Base-by-base conservation (phyloP, 495 filamentous ascomycete species). In the Durotheca rogersii region DNA sequence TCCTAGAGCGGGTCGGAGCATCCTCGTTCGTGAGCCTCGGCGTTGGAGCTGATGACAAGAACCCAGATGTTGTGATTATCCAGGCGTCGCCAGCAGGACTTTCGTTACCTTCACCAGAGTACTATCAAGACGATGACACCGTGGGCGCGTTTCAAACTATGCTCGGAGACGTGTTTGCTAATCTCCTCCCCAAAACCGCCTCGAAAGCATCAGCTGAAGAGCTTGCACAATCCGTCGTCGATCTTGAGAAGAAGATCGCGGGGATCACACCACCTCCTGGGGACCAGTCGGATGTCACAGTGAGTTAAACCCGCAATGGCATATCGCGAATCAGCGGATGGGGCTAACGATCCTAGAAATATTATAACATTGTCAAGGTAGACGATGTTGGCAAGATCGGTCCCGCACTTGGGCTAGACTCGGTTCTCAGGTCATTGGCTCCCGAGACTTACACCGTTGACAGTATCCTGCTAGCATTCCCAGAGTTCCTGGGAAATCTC, bases 51-150 rank as follows among this genome's bases (percentile, higher is more conserved):
- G 73, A 80, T 63, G 82, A 86, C 60, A 81, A 81, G 64, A 77
- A 86, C 58, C 84, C 84, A 19, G 77, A 75, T 40, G 75, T 83
- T 14, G 75, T 75, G n/a, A 72, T 85, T 12, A 71, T 78, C 47
- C 66, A 81, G 14, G 72, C 67, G 5, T 78, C 78, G 11, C 80
- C 80, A 32, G 61, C 65, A 0, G 55, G 65, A 35, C 79, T 82
- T 55, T 80, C 81, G 10, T 74, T 87, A 19, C 81, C 83, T 15
- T 76, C 82, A 1, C 79, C 82, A 45, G 81, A 86, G 54, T 84
- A 82, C 52, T 87, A 86, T 48, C 72, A 81, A 41, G 77, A 85
- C 47, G 72, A 74, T 0, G 60, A 78, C 14, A 66, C 75, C 4
- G 67, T 86, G 14, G 62, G 64, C 21, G 67, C 75, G 11, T 87